Evolutionary conservation across 176 grass and related monocot genomes (phyloP).

Genomic region (Oryza punctata): DNA sequence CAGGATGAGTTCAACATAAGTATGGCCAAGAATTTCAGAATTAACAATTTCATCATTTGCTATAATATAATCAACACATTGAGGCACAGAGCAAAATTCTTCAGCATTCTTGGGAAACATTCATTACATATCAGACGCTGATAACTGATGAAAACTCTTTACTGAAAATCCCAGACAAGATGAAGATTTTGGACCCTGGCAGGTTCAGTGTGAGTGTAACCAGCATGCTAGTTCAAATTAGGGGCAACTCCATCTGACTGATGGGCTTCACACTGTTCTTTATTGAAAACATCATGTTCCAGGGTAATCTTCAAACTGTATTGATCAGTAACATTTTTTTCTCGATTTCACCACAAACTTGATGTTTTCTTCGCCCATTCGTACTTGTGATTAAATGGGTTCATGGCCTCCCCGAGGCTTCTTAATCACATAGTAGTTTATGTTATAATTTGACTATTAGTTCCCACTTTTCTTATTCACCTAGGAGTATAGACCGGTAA

Average conservation of each 20-base stretch:
- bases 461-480: no score
- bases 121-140: not conserved
- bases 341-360: not conserved
- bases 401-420: no score
- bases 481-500: no score
- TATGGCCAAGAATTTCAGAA: no score
- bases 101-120: not conserved
- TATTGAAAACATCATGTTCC: not conserved
- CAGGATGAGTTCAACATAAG: not conserved
- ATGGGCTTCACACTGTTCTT: not conserved
- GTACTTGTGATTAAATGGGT: not conserved
- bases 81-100: not conserved
- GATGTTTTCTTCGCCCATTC: not conserved
- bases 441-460: no score
- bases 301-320: not conserved
- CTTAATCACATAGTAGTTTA: no score
- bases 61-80: not conserved
- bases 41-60: no score
- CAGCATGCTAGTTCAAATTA: not conserved
- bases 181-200: not conserved
- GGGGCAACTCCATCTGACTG: not conserved
- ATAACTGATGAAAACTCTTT: not conserved
- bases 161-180: not conserved
- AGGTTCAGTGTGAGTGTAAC: not conserved
- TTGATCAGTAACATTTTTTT: not conserved